Percentiles rank a stretch among this genome's conserved stretches.
phyloP scores from a whole-genome alignment of 768 basidiomycete species.

The Solioccasus polychromus region DNA sequence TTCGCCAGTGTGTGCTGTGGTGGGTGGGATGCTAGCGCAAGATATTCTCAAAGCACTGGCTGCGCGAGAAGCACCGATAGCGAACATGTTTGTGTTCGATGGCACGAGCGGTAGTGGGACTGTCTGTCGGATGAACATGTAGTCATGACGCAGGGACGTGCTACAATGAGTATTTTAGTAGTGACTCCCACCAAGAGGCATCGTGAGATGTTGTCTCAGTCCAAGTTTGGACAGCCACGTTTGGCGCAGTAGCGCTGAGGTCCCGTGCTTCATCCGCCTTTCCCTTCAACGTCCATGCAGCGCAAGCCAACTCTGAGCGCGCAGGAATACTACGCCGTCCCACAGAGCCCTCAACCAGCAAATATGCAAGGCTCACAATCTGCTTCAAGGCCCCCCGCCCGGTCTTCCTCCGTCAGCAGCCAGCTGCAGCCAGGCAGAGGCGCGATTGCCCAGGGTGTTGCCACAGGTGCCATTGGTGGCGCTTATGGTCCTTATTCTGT shows the following conservation, averaged over 20 bases:
- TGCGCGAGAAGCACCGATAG: constrained; percentile 88
- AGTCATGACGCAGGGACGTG: constrained; percentile 1
- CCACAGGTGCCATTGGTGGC: constrained; percentile 72
- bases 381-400: constrained; percentile 22
- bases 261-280: constrained; percentile 10
- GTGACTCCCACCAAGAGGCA: neutral
- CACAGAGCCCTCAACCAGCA: constrained; percentile 53
- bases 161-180: neutral
- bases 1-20: constrained; percentile 89
- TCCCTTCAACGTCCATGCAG: constrained; percentile 30
- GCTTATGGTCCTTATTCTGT: constrained; percentile 90
- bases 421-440: constrained; percentile 40
- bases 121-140: constrained; percentile 54
- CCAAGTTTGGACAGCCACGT: constrained; percentile 28
- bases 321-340: constrained; percentile 64
- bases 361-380: constrained; percentile 29
- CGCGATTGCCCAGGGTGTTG: constrained; percentile 74
- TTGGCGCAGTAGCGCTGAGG: constrained; percentile 9
- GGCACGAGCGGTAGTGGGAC: constrained; percentile 75
- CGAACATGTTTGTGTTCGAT: constrained; percentile 90
- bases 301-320: constrained; percentile 43
- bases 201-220: constrained; percentile 17
- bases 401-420: constrained; percentile 28
- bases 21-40: constrained; percentile 93
- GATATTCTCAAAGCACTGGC: constrained; percentile 91